Base-by-base conservation (phyloP, 1,139 yeast species). In the Debaryomyces sp. region DNA sequence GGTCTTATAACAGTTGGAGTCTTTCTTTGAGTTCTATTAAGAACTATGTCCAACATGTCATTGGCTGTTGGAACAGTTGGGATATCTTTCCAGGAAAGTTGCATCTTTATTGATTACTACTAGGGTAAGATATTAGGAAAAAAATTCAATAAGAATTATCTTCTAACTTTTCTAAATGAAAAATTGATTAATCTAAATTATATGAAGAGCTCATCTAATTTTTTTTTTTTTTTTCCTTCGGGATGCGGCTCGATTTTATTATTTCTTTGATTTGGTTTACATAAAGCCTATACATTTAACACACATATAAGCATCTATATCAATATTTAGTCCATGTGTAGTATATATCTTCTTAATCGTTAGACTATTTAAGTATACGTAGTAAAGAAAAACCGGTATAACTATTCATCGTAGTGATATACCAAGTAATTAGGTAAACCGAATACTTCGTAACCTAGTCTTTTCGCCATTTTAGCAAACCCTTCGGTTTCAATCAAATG, bases 1-100 rank as follows among this genome's bases (percentile, higher is more conserved):
- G 97, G 90, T 68, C 99, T 86, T 59, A 94, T 89, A 52, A 95
- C 97, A 10, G 99, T 94, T 45, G 99, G 99, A 3, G 99, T 94
- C 73, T 94, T 94, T 75, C 99, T 84, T 76, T 94, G 99, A 1
- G 99, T 94, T 67, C 97, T 82, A 79, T 94, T 94, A 59, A 94
- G 87, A 56, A 95, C 96, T 56, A 94, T 91, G 73, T 94, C 99
- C 84, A 94, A 80, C 81, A 92, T 81, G 64, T 94, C 98, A 70
- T 88, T 89, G 64, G 96, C 77, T 58, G 86, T 86, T 45, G 98
- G 96, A 55, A 94, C 96, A 45, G 96, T 85, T 36, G 98, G 96
- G 64, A 94, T 94, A 71, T 92, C 97, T 74, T 94, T 94, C 98
- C 98, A 94, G 49, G 97, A 87, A 60, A 94, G 84, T 77, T 94